phyloP scores from a whole-genome alignment of 108 stramenopile genomes.

The Chaetoceros tenuissimus region DNA sequence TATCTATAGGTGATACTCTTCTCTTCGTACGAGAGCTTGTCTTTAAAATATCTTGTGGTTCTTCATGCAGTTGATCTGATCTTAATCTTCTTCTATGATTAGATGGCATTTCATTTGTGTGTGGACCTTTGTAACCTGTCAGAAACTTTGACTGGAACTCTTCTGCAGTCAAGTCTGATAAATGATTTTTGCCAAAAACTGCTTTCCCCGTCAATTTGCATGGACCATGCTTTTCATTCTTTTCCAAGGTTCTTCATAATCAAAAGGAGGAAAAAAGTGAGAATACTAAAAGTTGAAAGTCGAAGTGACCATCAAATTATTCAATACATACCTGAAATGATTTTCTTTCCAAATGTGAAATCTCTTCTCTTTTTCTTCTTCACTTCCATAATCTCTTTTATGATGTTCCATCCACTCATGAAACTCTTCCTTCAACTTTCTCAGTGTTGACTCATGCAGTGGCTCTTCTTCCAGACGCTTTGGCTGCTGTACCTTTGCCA shows the following conservation, averaged over 20 bases:
- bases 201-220: constrained; percentile 69
- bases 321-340: constrained; percentile 42
- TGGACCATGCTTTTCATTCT: constrained; percentile 65
- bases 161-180: constrained; percentile 61
- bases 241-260: constrained; percentile 40
- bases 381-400: constrained; percentile 44
- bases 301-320: background rate
- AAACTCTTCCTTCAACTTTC: constrained; percentile 49
- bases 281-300: background rate
- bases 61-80: background rate
- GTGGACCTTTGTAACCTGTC: constrained; percentile 64
- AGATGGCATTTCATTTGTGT: constrained; percentile 26
- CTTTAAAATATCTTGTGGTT: constrained; percentile 1
- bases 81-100: background rate
- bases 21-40: constrained; percentile 2
- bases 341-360: constrained; percentile 75
- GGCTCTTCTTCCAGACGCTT: background rate
- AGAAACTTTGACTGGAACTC: constrained; percentile 68
- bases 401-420: constrained; percentile 58
- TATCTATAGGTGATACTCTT: background rate
- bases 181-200: constrained; percentile 74
- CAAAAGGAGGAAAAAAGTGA: constrained; percentile 1
- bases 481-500: background rate
- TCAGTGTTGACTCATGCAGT: background rate
- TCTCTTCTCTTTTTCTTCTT: constrained; percentile 58